Conservation (phyloP, 2,329 filamentous ascomycete genomes). For the Fusarium penzigii region DNA sequence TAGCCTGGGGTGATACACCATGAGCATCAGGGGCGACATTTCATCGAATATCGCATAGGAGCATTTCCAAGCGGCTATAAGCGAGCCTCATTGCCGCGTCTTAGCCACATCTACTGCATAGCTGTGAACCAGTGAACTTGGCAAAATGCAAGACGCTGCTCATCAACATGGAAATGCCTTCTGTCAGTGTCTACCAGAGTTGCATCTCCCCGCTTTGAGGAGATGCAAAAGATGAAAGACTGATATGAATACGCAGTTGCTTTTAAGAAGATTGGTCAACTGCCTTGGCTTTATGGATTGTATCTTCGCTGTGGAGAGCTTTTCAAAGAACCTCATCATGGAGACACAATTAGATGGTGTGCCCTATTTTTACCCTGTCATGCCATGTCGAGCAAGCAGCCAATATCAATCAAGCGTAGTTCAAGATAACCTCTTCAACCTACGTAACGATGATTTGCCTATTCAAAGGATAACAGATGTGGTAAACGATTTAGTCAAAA, state of each 20-base stretch:
- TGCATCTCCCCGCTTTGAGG: conserved; percentile 61
- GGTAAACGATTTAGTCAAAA: conserved; percentile 51
- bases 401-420: conserved; percentile 45
- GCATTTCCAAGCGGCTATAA: too few relatives aligned
- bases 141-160: neutral
- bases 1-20: too few relatives aligned
- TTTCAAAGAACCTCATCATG: conserved; percentile 67
- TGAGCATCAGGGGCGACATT: too few relatives aligned
- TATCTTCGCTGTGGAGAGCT: conserved; percentile 60
- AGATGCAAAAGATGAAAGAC: conserved; percentile 59
- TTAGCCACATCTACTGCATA: too few relatives aligned
- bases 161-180: conserved; percentile 4
- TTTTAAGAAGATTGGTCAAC: conserved; percentile 59
- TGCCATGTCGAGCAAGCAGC: conserved; percentile 1
- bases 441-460: conserved; percentile 65
- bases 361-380: too few relatives aligned
- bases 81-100: too few relatives aligned
- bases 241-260: conserved; percentile 61
- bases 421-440: conserved; percentile 52
- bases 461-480: conserved; percentile 58
- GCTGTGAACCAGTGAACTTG: too few relatives aligned
- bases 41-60: too few relatives aligned
- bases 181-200: conserved; percentile 62
- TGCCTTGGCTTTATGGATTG: conserved; percentile 67
- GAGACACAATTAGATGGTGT: too few relatives aligned